Conservation (phyloP, 805 yeast species). For the Wickerhamiella nectarea region DNA sequence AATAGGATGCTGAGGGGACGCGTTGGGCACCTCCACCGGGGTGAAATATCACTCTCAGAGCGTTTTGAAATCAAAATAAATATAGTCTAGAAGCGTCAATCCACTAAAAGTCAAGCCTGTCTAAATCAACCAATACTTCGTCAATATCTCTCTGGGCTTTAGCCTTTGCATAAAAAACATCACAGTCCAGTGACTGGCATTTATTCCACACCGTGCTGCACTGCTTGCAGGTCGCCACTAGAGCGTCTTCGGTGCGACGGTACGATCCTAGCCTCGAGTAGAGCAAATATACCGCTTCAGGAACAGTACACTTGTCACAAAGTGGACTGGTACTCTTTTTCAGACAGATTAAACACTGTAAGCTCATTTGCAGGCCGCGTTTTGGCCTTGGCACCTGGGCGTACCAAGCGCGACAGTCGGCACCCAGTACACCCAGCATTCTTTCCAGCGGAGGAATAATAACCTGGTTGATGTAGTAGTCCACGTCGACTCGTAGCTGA, state of each 20-base stretch:
- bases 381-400: constrained; percentile 39
- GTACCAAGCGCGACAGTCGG: constrained; percentile 66
- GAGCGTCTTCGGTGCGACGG: constrained; percentile 7
- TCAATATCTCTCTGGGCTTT: too few species aligned
- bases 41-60: neutral
- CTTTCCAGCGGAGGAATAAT: constrained; percentile 84
- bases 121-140: too few species aligned
- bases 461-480: constrained; percentile 73
- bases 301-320: constrained; percentile 2
- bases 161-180: too few species aligned
- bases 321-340: constrained; percentile 5
- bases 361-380: neutral
- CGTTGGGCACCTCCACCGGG: too few species aligned
- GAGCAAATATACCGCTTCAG: constrained; percentile 12
- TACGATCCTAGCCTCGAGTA: constrained; percentile 6
- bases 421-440: constrained; percentile 70
- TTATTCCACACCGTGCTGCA: constrained; percentile 12
- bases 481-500: constrained; percentile 45
- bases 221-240: constrained; percentile 10
- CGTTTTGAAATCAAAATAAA: too few species aligned
- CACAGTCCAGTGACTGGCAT: neutral
- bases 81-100: neutral
- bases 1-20: too few species aligned
- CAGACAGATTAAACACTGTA: constrained; percentile 14
- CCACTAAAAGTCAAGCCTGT: too few species aligned